These are phyloP conservation scores for Venturia aucupariae DNA, from an alignment of 2,329 filamentous ascomycete species.

Conservation along the genomic window DNA sequence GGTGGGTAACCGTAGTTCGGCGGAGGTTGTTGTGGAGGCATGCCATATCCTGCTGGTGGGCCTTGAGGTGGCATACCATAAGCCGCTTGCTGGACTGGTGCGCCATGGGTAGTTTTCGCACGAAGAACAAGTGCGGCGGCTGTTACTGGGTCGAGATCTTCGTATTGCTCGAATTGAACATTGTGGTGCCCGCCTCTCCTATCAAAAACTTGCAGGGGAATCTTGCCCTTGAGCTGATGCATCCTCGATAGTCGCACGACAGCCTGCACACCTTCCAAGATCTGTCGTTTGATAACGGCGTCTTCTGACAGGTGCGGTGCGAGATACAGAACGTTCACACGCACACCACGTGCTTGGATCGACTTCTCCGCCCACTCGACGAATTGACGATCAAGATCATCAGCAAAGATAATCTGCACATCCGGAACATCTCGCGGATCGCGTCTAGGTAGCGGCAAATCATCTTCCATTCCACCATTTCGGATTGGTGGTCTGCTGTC, in stretches of 20 bases:
- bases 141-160: slow-evolving; percentile 66
- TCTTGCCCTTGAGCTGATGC: slow-evolving; percentile 61
- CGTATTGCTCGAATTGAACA: slow-evolving; percentile 77
- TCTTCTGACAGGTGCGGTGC: slow-evolving; percentile 67
- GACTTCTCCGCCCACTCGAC: slow-evolving; percentile 71
- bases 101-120: slow-evolving; percentile 42
- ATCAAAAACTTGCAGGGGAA: slow-evolving; percentile 79
- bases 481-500: not conserved
- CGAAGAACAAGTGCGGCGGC: slow-evolving; percentile 74
- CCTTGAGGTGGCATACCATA: slow-evolving; percentile 7
- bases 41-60: not conserved
- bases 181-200: slow-evolving; percentile 64
- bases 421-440: slow-evolving; percentile 72
- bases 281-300: slow-evolving; percentile 73
- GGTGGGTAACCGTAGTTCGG: not conserved
- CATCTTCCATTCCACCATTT: slow-evolving; percentile 26
- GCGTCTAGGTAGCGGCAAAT: slow-evolving; percentile 63
- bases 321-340: slow-evolving; percentile 70
- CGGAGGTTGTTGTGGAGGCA: slow-evolving; percentile 11
- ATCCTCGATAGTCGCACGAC: slow-evolving; percentile 67
- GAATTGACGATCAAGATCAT: slow-evolving; percentile 66
- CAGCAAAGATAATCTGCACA: slow-evolving; percentile 75
- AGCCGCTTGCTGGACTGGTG: not conserved
- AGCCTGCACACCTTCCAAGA: slow-evolving; percentile 79
- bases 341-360: slow-evolving; percentile 63